Evolutionary conservation across 2,329 filamentous ascomycete species (phyloP), one percentile per base, ranked within the genome.

Genomic region (Cladophialophora immunda): DNA sequence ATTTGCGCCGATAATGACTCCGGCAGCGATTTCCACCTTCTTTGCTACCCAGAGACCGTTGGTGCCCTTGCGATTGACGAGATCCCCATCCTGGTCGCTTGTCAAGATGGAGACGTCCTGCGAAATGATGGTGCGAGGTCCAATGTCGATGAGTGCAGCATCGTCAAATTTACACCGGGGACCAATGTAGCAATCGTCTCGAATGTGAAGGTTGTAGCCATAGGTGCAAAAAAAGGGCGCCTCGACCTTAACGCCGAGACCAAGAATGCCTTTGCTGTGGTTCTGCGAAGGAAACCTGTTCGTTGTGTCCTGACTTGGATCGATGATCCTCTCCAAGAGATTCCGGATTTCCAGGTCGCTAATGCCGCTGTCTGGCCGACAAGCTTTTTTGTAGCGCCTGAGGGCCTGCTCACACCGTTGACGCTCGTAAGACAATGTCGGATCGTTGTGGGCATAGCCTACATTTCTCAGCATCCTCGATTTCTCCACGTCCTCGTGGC

Each of bases 171-270:
- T 90, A 78, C 94, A 97, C 74, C 92, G 91, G 63, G 92, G 87
- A 19, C 91, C 92, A 71, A 99, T 91, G 63, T 90, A 87, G 2
- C 96, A 92, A 70, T 95, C 90, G 72, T 94, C 90, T 13, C 92
- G 94, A 71, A 99, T 91, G 56, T 87, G 86, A 73, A 98, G 91
- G 77, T 99, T 98, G 81, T 97, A 98, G 0, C 95, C 95, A 75
- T 97, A 97, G 75, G 97, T 93, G 77, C 94, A 97, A 55, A 86
- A 89, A 78, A 99, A 98, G 0, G 94, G 94, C 2, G 92, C 89
- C 74, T 97, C 93, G 29, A 99, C 91, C 50, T 90, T 84, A 4
- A 92, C 90, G 63, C 90, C 88, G 17, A 89, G 86, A n/a, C 92
- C 92, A 4, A 95, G 86, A 27, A 83, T 86, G 70, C 67, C 76